These are phyloP conservation scores for Suhomyces vadensis DNA, from an alignment of 805 yeast species.

Conservation along the genomic window DNA sequence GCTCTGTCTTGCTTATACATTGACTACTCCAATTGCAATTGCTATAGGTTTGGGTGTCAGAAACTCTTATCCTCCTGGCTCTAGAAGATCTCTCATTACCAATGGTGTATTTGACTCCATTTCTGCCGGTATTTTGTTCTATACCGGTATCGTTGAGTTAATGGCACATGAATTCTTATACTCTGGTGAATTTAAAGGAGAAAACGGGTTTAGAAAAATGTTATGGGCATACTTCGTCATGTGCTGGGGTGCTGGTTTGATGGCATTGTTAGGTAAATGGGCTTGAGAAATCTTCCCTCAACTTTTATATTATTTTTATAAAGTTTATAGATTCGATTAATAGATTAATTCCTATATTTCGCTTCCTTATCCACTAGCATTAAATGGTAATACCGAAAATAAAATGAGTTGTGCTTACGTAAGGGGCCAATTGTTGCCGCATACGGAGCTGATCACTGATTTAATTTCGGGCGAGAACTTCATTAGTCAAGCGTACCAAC, in stretches of 20 bases:
- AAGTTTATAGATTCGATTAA: no score
- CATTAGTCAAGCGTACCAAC: no score
- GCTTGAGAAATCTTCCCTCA: conserved; percentile 42
- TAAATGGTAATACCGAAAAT: no score
- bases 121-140: conserved; percentile 37
- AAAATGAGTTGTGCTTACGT: no score
- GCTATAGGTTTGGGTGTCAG: conserved; percentile 40
- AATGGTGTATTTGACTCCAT: conserved; percentile 37
- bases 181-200: conserved; percentile 60
- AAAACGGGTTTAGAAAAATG: conserved; percentile 52
- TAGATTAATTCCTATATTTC: no score
- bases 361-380: no score
- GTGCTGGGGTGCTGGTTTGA: conserved; percentile 70
- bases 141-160: conserved; percentile 38
- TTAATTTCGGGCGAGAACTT: no score
- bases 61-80: conserved; percentile 32
- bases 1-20: conserved; percentile 28
- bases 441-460: no score
- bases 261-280: conserved; percentile 80
- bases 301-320: no score
- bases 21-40: conserved; percentile 36
- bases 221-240: conserved; percentile 51
- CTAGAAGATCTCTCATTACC: conserved; percentile 32
- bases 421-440: no score
- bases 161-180: conserved; percentile 43